Evolutionary conservation across 495 filamentous ascomycete genomes (phyloP), one percentile per base, ranked within the genome.

Genomic region (Emericellopsis terricola): DNA sequence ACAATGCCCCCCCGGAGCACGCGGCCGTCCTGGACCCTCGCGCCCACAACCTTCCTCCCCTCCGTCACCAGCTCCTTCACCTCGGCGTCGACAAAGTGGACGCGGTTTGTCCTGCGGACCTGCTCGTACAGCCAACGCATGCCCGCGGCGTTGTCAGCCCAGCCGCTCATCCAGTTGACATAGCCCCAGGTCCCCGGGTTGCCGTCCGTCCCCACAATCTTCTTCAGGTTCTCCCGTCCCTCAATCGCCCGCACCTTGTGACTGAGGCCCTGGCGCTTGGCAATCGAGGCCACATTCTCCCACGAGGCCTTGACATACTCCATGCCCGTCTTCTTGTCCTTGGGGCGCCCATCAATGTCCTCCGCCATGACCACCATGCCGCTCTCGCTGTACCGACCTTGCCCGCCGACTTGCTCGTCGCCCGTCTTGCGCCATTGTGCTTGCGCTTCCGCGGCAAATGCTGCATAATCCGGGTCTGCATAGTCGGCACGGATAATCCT

Each of bases 401-500:
- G 56, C 1, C 57, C 62, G 31, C 79, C 81, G 38, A 71, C 47
- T 7, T 56, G 48, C 23, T 45, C 42, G 9, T 55, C 46, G 2
- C 59, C 62, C 21, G 65, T 62, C 29, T 60, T 62, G 11, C 83
- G 70, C 87, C 87, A 96, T 47, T 60, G 56, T 14, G 52, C 45
- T 33, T 79, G 78, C 3, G 83, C 85, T 5, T 63, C 51, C 1
- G 67, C 56, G 4, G 71, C 79, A 29, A 94, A 73, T 7, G 57
- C 50, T 8, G 78, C 64, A 50, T 94, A 93, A 2, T 65, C 68
- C 2, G 68, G 55, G 48, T 81, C 66, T 2, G 73, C 64, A 50
- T 94, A 94, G 59, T 94, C 85, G 24, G 83, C 60, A 17, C 86
- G 68, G 38, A 94, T 64, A 44, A 86, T 81, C 33, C 80, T 75